Conservation (phyloP, 2,329 filamentous ascomycete genomes). For the Lachnellula cervina region DNA sequence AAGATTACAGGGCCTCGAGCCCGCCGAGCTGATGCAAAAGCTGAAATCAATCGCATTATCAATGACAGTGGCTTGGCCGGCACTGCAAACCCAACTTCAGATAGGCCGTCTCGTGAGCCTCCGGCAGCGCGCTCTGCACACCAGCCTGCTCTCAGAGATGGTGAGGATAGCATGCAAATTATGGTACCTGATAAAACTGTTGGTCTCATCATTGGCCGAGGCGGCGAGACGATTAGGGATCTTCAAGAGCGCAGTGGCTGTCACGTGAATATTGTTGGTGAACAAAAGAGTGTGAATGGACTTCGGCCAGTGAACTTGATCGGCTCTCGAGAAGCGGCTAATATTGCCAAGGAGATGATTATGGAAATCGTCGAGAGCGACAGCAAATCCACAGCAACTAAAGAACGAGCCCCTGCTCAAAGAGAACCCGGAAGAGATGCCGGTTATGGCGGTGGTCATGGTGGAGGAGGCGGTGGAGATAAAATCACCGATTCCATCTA, state of each 20-base stretch:
- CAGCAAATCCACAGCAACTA: conserved; percentile 46
- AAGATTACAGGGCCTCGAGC: conserved; percentile 73
- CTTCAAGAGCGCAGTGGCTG: conserved; percentile 89
- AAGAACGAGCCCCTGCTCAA: conserved; percentile 32
- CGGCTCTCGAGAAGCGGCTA: conserved; percentile 68
- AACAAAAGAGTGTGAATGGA: conserved; percentile 88
- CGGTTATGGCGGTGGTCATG: conserved; percentile 38
- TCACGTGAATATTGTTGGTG: conserved; percentile 91
- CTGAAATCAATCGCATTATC: conserved; percentile 81
- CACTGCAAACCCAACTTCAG: conserved; percentile 41
- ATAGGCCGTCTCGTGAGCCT: conserved; percentile 33
- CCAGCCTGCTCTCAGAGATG: conserved; percentile 59
- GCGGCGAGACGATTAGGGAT: conserved; percentile 88
- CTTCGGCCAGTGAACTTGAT: conserved; percentile 87
- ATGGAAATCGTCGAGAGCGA: conserved; percentile 94
- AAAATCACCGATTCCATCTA: conserved; percentile 79
- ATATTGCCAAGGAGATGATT: conserved; percentile 78
- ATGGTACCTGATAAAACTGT: conserved; percentile 94
- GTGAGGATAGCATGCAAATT: conserved; percentile 83
- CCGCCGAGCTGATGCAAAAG: conserved; percentile 71
- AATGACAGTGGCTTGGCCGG: conserved; percentile 70
- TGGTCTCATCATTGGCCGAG: conserved; percentile 88
- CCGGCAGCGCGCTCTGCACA: conserved; percentile 28
- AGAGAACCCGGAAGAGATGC: conserved; percentile 44
- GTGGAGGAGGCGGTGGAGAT: conserved; percentile 43